Base-by-base conservation (phyloP, 768 basidiomycete species). In the Tylopilus sp. region DNA sequence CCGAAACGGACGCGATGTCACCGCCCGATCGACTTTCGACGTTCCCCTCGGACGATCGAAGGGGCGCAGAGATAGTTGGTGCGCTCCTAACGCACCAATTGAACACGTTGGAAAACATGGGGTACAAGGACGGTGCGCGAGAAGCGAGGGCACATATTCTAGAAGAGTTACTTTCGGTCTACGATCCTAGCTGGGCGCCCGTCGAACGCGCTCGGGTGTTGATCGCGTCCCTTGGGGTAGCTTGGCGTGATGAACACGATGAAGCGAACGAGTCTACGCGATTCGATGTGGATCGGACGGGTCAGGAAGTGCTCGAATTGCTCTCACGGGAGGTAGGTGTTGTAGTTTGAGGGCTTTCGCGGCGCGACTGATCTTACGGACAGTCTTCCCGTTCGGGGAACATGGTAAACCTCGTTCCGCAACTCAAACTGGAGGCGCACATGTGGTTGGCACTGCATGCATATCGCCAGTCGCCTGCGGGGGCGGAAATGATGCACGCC, bases 381-480 rank as follows among this genome's bases (percentile, higher is more conserved):
- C 50, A 76, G 77, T 57, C 60, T 13, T 33, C 55, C 8, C 70
- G 64, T 4, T 48, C 60, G 3, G 76, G 77, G 51, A 40, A 37
- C 2, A 63, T 77, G 2, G 54, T 54, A 0, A 52, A 45, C 4
- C 70, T 71, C 49, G 52, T 68, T 50, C 62, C 60, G 8, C 82
- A 87, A 61, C 83, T 85, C 59, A 76, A 72, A 26, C 76, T 81
- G 2, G 69, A 76, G 1, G 73, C 78, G 0, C 81, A 87, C 60
- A 74, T 94, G 24, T 88, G 86, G 84, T 71, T 82, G 41, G 83
- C 85, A 1, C 71, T 94, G 19, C 84, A 89, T 61, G 78, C 82
- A 0, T 89, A 93, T 67, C 79, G 82, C 14, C 73, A 71, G 6
- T 71, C 66, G 10, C 74, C 79, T 50, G 54, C 69, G 1, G 64